Evolutionary conservation across 2,329 filamentous ascomycete species (phyloP).

Genomic region (Xylaria arbuscula): DNA sequence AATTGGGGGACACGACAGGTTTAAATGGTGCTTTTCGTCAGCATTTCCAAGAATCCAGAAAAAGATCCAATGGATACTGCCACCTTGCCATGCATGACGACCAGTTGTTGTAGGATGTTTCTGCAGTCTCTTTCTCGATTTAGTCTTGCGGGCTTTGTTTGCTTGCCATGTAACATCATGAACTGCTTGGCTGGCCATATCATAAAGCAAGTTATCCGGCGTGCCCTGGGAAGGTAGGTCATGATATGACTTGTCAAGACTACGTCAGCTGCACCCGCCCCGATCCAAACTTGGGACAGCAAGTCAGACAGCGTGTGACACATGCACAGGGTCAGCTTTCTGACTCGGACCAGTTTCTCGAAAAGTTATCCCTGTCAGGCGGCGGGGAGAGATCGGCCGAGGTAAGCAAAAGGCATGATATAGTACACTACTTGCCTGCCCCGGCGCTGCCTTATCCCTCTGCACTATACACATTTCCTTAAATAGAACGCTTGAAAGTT

Average conservation of each 20-base stretch:
- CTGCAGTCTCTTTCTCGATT: conserved; percentile 15
- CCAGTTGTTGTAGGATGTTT: conserved; percentile 4
- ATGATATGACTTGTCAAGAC: conserved; percentile 29
- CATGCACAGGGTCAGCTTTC: conserved; percentile 28
- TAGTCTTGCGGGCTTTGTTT: conserved; percentile 20
- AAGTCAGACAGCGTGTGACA: conserved; percentile 35
- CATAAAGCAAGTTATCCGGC: conserved; percentile 29
- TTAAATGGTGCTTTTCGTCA: conserved; percentile 19
- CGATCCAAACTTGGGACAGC: conserved; percentile 18
- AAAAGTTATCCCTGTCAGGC: conserved; percentile 24
- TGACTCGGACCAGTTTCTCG: conserved; percentile 25
- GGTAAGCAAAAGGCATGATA: conserved; percentile 28
- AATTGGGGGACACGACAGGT: conserved; percentile 19
- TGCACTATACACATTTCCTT: conserved; percentile 32
- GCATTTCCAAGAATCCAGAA: conserved; percentile 18
- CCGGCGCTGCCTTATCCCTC: conserved; percentile 30
- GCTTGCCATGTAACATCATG: conserved; percentile 47
- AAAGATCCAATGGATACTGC: conserved; percentile 18
- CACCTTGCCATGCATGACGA: conserved; percentile 20
- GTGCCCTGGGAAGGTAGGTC: conserved; percentile 37
- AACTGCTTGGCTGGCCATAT: conserved; percentile 21
- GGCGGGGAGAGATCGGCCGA: conserved; percentile 23
- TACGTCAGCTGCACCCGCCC: conserved; percentile 47
- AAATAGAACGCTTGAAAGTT: conserved; percentile 38
- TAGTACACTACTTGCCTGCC: conserved; percentile 27